Conservation (phyloP, 192 early-diverging fungal genomes). For the Entomortierella lignicola region DNA sequence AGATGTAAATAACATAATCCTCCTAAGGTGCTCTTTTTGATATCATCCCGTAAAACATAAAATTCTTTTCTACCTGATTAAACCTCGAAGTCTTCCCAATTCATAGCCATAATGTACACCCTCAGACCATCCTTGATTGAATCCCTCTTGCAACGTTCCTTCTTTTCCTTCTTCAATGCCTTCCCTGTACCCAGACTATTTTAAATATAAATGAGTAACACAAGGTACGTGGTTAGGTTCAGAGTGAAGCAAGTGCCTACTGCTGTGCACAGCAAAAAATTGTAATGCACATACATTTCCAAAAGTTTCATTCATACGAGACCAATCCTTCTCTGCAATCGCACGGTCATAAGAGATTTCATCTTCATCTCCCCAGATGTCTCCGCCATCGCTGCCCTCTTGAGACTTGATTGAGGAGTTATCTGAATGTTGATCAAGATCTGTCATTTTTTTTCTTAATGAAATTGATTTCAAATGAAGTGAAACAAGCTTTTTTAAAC, state of each 20-base stretch:
- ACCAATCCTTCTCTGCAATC: constrained; percentile 72
- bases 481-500: no score
- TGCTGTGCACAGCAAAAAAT: background rate
- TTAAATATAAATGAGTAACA: constrained; percentile 3
- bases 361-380: constrained; percentile 64
- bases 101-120: constrained; percentile 61
- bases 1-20: background rate
- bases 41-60: background rate
- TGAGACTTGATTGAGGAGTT: constrained; percentile 21
- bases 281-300: constrained; percentile 63
- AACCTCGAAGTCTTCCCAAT: constrained; percentile 65
- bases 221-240: no score
- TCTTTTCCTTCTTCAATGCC: constrained; percentile 75
- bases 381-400: constrained; percentile 48
- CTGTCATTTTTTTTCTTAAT: no score
- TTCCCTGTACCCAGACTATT: constrained; percentile 72
- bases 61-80: constrained; percentile 56
- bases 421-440: constrained; percentile 11
- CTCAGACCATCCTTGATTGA: constrained; percentile 71
- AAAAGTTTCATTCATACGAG: constrained; percentile 67
- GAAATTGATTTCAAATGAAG: no score
- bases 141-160: constrained; percentile 65
- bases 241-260: background rate
- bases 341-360: constrained; percentile 62
- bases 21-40: background rate